Conservation (phyloP, 2,329 filamentous ascomycete species). For the Clarireedia hainanense region DNA sequence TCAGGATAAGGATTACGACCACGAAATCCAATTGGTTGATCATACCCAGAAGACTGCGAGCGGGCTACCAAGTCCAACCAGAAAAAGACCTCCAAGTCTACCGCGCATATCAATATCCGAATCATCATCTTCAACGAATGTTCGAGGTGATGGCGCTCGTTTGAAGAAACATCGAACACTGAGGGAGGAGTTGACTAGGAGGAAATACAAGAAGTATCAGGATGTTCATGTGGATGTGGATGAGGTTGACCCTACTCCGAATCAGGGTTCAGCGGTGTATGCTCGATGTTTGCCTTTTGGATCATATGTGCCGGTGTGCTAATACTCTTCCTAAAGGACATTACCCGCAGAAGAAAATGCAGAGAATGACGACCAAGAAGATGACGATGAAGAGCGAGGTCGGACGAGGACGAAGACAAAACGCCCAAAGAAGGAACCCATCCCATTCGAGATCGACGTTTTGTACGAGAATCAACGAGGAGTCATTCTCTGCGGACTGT, state of each 20-base stretch:
- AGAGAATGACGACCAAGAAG: neutral
- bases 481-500: slow-evolving; percentile 78
- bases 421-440: slow-evolving; percentile 1
- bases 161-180: slow-evolving; percentile 20
- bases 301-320: neutral
- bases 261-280: slow-evolving; percentile 1
- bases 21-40: slow-evolving; percentile 64
- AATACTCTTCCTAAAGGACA: neutral
- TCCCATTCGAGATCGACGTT: slow-evolving; percentile 62
- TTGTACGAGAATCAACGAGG: slow-evolving; percentile 95
- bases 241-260: slow-evolving; percentile 1
- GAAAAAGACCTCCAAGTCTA: neutral
- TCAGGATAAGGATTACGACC: slow-evolving; percentile 57
- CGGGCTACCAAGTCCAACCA: neutral
- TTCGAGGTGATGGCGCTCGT: slow-evolving; percentile 16
- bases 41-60: slow-evolving; percentile 12
- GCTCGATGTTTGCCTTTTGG: neutral
- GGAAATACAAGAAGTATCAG: slow-evolving; percentile 27
- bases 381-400: slow-evolving; percentile 13
- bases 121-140: slow-evolving; percentile 17
- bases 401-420: slow-evolving; percentile 10
- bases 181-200: slow-evolving; percentile 20
- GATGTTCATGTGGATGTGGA: slow-evolving; percentile 30
- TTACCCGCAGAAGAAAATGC: neutral
- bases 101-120: slow-evolving; percentile 13